These are phyloP conservation scores for Picea sitchensis DNA, from an alignment of 75 land plant species.

Conservation along the genomic window DNA sequence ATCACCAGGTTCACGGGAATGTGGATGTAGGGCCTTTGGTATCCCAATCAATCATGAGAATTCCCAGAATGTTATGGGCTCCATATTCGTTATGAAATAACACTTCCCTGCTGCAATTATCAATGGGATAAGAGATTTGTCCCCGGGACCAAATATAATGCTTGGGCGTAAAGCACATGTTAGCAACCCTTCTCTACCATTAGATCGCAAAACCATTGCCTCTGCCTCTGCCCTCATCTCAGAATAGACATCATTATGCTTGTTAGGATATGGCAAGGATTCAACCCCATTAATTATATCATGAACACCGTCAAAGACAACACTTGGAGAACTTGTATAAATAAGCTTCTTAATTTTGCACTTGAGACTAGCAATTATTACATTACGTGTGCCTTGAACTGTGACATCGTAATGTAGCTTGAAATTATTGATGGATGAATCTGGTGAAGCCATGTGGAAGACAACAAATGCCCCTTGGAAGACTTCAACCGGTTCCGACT, in stretches of 20 bases:
- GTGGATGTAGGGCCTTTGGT: constrained; percentile 80
- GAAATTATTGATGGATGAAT: too few species aligned
- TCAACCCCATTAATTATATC: too few species aligned
- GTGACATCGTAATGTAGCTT: constrained; percentile 81
- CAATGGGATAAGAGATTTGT: constrained; percentile 76
- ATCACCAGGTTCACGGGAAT: constrained; percentile 66
- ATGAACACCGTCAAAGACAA: too few species aligned
- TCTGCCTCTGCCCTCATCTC: constrained; percentile 97
- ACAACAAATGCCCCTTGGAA: constrained; percentile 71
- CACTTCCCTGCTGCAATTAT: constrained; percentile 83
- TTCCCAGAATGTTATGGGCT: constrained; percentile 90
- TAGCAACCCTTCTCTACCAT: constrained; percentile 75
- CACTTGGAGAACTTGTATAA: too few species aligned
- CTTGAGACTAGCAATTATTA: constrained; percentile 80
- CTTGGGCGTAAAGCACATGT: constrained; percentile 97
- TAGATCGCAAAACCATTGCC: constrained; percentile 71
- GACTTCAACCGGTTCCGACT: too few species aligned
- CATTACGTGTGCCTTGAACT: constrained; percentile 93
- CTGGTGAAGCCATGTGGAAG: constrained; percentile 98
- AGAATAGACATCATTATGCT: constrained; percentile 92
- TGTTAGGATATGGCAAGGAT: constrained; percentile 75
- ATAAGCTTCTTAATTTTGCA: too few species aligned
- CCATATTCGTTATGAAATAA: constrained; percentile 86
- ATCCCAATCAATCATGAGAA: constrained; percentile 89
- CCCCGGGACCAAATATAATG: constrained; percentile 96